phyloP scores from a whole-genome alignment of 1,284 basidiomycete genomes.

The Rhodotorula sp. region DNA sequence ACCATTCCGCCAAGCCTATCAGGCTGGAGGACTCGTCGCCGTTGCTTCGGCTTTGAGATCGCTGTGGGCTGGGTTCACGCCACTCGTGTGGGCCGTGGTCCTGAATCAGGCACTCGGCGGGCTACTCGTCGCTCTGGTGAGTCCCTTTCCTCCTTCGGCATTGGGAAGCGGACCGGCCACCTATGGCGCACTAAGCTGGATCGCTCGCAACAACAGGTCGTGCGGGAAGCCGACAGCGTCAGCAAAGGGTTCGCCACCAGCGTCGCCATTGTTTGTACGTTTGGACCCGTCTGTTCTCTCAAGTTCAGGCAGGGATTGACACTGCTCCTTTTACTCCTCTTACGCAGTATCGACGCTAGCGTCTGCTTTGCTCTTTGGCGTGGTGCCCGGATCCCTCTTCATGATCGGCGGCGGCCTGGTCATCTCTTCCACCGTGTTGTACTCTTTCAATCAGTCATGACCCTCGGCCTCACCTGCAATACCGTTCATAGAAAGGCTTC shows the following conservation, averaged over 20 bases:
- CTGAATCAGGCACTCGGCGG: slow-evolving; percentile 43
- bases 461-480: neutral
- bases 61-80: slow-evolving; percentile 32
- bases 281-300: neutral
- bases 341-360: slow-evolving; percentile 38
- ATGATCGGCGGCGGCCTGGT: slow-evolving; percentile 37
- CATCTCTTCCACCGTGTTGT: slow-evolving; percentile 39
- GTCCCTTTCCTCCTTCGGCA: neutral
- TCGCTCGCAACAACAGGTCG: slow-evolving; percentile 22
- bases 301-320: too few species aligned
- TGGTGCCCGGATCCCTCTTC: slow-evolving; percentile 34
- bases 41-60: neutral
- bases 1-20: neutral
- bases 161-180: too few species aligned
- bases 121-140: slow-evolving; percentile 41
- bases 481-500: neutral
- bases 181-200: neutral
- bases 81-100: slow-evolving; percentile 42
- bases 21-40: neutral
- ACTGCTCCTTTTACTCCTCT: neutral
- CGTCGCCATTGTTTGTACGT: slow-evolving; percentile 42
- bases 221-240: slow-evolving; percentile 40
- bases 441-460: slow-evolving; percentile 21
- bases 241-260: slow-evolving; percentile 45
- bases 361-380: slow-evolving; percentile 26